A percentile compares a stretch with the other conserved stretches of the same genome.
These are phyloP conservation scores for Cadophora gregata DNA, from an alignment of 2,329 filamentous ascomycete genomes.

Conservation along the genomic window DNA sequence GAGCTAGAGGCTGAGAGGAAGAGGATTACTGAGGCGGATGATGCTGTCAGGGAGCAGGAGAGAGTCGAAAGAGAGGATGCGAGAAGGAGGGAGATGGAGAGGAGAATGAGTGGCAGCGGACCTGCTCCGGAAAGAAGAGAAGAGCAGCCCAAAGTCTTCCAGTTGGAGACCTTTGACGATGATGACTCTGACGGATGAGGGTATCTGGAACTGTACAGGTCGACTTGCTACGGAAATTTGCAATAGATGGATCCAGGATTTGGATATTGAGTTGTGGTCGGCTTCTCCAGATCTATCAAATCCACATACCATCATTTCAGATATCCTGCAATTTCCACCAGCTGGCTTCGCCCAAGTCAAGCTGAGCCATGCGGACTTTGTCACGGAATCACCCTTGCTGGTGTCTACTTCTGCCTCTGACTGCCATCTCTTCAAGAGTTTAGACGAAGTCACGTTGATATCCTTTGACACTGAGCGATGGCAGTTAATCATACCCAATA, in stretches of 20 bases:
- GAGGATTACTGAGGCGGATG: conserved; percentile 43
- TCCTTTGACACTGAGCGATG: too few relatives aligned
- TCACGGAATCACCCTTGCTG: too few relatives aligned
- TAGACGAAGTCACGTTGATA: too few relatives aligned
- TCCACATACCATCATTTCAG: too few relatives aligned
- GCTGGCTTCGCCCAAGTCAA: too few relatives aligned
- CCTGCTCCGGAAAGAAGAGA: conserved; percentile 40
- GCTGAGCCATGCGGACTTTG: too few relatives aligned
- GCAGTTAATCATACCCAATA: too few relatives aligned
- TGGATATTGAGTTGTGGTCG: background rate
- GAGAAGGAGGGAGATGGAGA: conserved; percentile 38
- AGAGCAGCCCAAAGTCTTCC: conserved; percentile 48
- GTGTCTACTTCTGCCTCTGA: too few relatives aligned
- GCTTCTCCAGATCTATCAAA: too few relatives aligned
- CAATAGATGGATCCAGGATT: background rate
- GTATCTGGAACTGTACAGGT: background rate
- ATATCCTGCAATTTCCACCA: too few relatives aligned
- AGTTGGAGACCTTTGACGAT: conserved; percentile 51
- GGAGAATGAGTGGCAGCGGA: conserved; percentile 37
- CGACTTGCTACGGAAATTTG: background rate
- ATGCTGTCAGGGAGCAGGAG: conserved; percentile 36
- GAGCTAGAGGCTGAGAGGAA: conserved; percentile 45
- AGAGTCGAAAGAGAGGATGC: conserved; percentile 45
- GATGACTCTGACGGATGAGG: conserved; percentile 38
- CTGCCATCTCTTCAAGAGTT: too few relatives aligned